A percentile compares a stretch with the other conserved stretches of the same genome.
phyloP scores from a whole-genome alignment of 179 eudicot genomes.

The Vitellaria paradoxa region DNA sequence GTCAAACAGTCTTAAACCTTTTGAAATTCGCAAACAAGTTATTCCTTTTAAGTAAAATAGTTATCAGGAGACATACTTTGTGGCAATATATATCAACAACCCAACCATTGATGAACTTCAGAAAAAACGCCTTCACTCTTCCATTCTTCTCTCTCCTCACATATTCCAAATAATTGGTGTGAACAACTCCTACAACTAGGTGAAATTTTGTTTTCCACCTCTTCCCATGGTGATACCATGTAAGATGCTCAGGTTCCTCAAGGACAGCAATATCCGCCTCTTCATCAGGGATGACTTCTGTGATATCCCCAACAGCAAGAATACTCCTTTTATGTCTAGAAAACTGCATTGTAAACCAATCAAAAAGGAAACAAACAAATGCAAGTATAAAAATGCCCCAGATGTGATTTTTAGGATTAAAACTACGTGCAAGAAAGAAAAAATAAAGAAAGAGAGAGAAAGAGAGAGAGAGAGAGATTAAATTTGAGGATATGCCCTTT shows the following conservation, averaged over 20 bases:
- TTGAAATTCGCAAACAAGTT: neutral
- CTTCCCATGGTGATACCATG: slow-evolving; percentile 98
- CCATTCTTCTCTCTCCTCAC: slow-evolving; percentile 88
- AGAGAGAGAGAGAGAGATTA: neutral
- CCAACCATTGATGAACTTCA: slow-evolving; percentile 80
- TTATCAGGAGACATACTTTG: slow-evolving; percentile 44
- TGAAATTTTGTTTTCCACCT: slow-evolving; percentile 89
- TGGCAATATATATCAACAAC: slow-evolving; percentile 86
- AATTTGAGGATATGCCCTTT: neutral
- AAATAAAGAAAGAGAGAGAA: neutral
- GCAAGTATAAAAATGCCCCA: neutral
- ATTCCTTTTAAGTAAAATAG: neutral
- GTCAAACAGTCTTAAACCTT: no score
- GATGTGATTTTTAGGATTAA: neutral
- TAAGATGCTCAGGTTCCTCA: slow-evolving; percentile 98
- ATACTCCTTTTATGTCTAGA: slow-evolving; percentile 83
- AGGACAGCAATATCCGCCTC: slow-evolving; percentile 95
- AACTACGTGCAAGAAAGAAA: neutral
- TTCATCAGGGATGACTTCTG: slow-evolving; percentile 77
- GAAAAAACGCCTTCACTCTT: slow-evolving; percentile 52
- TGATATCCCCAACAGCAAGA: slow-evolving; percentile 88
- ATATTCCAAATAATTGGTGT: slow-evolving; percentile 92
- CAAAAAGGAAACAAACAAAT: neutral
- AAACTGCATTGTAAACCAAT: slow-evolving; percentile 49
- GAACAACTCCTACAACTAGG: slow-evolving; percentile 80